A percentile compares a stretch with the other conserved stretches of the same genome.
These are phyloP conservation scores for Exophiala alcalophila DNA, from an alignment of 2,329 filamentous ascomycete genomes.

Conservation along the genomic window DNA sequence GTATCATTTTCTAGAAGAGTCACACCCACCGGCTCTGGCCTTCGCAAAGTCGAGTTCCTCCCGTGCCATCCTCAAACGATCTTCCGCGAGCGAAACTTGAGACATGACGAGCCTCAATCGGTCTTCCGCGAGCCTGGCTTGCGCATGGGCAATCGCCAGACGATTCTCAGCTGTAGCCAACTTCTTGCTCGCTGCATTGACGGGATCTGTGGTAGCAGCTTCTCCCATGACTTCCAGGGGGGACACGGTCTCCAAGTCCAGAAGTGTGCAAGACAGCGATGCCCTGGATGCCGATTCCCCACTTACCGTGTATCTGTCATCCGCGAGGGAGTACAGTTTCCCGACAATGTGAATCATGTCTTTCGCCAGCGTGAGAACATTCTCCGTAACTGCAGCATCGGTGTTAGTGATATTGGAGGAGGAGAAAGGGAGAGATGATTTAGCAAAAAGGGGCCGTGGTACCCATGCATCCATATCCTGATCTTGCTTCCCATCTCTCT, in stretches of 20 bases:
- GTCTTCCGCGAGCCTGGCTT: not conserved
- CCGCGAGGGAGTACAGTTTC: not conserved
- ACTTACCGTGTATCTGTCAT: constrained; percentile 1
- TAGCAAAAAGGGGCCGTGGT: too few species aligned
- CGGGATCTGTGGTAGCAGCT: not conserved
- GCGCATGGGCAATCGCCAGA: constrained; percentile 1
- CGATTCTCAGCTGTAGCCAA: not conserved
- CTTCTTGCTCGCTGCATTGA: not conserved
- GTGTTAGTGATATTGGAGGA: too few species aligned
- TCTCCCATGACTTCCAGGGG: not conserved
- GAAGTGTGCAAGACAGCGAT: too few species aligned
- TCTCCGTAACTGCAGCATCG: not conserved
- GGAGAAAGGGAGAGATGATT: too few species aligned
- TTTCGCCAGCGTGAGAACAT: not conserved
- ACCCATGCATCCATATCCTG: too few species aligned
- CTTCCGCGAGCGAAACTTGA: not conserved
- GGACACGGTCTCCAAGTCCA: not conserved
- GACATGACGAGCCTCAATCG: not conserved
- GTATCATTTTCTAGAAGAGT: too few species aligned
- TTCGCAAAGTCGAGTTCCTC: too few species aligned
- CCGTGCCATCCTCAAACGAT: too few species aligned
- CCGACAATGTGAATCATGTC: not conserved
- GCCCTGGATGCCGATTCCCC: too few species aligned
- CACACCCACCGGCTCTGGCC: too few species aligned
- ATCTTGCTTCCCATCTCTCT: too few species aligned